These are phyloP conservation scores for Hypoxylon lienhwacheense DNA, from an alignment of 495 filamentous ascomycete genomes.

Conservation along the genomic window DNA sequence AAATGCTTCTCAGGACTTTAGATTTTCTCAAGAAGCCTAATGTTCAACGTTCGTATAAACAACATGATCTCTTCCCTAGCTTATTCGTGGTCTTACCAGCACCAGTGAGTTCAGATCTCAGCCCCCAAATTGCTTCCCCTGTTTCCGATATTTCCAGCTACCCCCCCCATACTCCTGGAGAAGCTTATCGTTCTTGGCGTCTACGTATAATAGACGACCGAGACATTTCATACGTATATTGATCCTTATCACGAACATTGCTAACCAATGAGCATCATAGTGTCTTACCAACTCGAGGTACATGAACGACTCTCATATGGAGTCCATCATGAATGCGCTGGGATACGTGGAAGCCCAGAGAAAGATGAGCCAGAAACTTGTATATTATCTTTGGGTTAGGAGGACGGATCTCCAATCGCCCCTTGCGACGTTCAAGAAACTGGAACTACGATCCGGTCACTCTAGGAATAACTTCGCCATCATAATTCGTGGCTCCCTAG, in stretches of 20 bases:
- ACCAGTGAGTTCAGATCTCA: conserved; percentile 42
- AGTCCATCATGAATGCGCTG: conserved; percentile 71
- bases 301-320: conserved; percentile 70
- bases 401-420: conserved; percentile 20
- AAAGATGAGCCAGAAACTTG: conserved; percentile 79
- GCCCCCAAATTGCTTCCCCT: neutral
- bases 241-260: neutral
- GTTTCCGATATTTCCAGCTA: neutral
- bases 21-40: conserved; percentile 58
- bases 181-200: neutral
- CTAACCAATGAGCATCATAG: conserved; percentile 11
- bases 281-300: conserved; percentile 94
- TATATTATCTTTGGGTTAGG: conserved; percentile 82
- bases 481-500: conserved; percentile 49
- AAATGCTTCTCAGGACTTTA: conserved; percentile 80
- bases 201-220: neutral
- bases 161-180: too few relatives aligned
- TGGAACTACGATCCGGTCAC: conserved; percentile 70
- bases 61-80: conserved; percentile 60
- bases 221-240: neutral
- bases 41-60: conserved; percentile 19
- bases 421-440: conserved; percentile 55
- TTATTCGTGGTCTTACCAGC: conserved; percentile 90
- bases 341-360: conserved; percentile 67
- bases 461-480: conserved; percentile 89